A percentile compares a stretch with the other conserved stretches of the same genome.
Evolutionary conservation across 108 stramenopile species (phyloP).

Genomic region (Pseudonitzschia delicatissima): DNA sequence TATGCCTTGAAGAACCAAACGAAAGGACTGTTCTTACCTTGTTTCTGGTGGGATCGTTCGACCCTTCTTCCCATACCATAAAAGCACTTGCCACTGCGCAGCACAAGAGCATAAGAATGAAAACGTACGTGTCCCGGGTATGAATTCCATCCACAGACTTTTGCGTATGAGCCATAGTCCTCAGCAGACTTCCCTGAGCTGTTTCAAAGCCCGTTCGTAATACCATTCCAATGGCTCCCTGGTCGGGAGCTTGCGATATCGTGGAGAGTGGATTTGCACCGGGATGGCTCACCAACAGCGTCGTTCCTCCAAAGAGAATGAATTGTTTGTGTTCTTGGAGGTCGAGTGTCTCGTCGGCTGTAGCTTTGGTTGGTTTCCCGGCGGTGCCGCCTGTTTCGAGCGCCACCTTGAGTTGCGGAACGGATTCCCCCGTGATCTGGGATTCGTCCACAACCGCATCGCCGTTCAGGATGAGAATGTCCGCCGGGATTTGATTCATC

Average conservation of each 20-base stretch:
- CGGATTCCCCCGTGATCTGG: slow-evolving; percentile 94
- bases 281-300: slow-evolving; percentile 51
- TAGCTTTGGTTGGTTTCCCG: slow-evolving; percentile 4
- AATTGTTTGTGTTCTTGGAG: slow-evolving; percentile 62
- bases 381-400: slow-evolving; percentile 4
- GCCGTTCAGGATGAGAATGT: slow-evolving; percentile 86
- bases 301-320: slow-evolving; percentile 86
- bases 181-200: slow-evolving; percentile 87
- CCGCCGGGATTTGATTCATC: slow-evolving; percentile 73
- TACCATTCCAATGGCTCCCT: slow-evolving; percentile 82
- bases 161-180: slow-evolving; percentile 89
- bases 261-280: slow-evolving; percentile 40
- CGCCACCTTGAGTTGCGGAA: slow-evolving; percentile 88
- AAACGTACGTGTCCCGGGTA: slow-evolving; percentile 85
- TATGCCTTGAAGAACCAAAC: too few species aligned
- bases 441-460: slow-evolving; percentile 94
- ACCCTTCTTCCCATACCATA: slow-evolving; percentile 82
- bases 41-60: slow-evolving; percentile 78
- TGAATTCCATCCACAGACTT: slow-evolving; percentile 70
- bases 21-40: neutral
- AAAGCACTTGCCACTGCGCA: slow-evolving; percentile 84
- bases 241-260: slow-evolving; percentile 50
- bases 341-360: slow-evolving; percentile 36
- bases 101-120: slow-evolving; percentile 80
- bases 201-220: slow-evolving; percentile 95